phyloP scores from a whole-genome alignment of 2,329 filamentous ascomycete genomes.

The Stagonosporopsis vannaccii region DNA sequence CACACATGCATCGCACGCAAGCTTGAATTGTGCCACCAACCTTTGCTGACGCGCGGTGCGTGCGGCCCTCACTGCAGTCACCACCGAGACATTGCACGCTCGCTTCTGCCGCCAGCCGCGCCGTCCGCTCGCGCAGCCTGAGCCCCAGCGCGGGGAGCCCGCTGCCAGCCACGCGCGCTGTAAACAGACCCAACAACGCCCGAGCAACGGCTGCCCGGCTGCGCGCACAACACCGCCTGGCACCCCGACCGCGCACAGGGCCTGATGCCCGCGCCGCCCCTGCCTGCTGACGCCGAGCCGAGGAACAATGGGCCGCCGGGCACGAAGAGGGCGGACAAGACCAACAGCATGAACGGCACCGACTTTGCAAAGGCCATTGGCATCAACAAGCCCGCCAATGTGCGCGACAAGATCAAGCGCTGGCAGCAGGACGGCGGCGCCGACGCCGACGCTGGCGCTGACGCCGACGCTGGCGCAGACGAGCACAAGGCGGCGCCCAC shows the following conservation, averaged over 20 bases:
- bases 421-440: constrained; percentile 84
- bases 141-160: constrained; percentile 16
- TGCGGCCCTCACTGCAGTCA: constrained; percentile 1
- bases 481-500: neutral
- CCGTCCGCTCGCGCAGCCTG: too few species aligned
- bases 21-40: too few species aligned
- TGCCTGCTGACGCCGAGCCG: constrained; percentile 32
- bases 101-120: too few species aligned
- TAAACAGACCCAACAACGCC: too few species aligned
- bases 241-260: constrained; percentile 31
- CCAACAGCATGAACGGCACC: constrained; percentile 41
- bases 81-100: too few species aligned
- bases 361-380: constrained; percentile 52
- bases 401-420: constrained; percentile 78
- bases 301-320: constrained; percentile 41
- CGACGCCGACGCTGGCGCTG: constrained; percentile 47
- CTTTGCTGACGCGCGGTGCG: constrained; percentile 2
- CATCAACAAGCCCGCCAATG: constrained; percentile 54
- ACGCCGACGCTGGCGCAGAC: constrained; percentile 5
- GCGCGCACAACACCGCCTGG: constrained; percentile 11
- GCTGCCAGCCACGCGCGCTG: too few species aligned
- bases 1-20: constrained; percentile 6
- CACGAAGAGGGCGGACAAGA: constrained; percentile 36
- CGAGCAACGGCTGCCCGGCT: too few species aligned
- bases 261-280: constrained; percentile 36